A percentile compares a stretch with the other conserved stretches of the same genome.
Conservation (phyloP, 2,329 filamentous ascomycete species). For the Thelonectria rubi region DNA sequence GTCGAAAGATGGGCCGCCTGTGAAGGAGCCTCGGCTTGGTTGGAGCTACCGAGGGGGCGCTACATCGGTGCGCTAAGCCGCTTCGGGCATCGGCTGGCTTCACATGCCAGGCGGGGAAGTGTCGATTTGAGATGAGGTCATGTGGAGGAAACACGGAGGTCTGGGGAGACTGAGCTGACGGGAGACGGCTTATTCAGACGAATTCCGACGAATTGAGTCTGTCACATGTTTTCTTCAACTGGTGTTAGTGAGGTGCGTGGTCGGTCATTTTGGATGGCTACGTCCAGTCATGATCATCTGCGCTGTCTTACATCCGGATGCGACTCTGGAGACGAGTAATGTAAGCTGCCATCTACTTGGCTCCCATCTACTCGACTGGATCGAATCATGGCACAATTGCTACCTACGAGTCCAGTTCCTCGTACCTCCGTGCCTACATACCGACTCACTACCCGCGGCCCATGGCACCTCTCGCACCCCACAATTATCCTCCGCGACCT, state of each 20-base stretch:
- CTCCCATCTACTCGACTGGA: too few species aligned
- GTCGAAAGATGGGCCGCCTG: constrained; percentile 25
- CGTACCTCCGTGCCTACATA: constrained; percentile 7
- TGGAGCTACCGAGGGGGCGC: constrained; percentile 43
- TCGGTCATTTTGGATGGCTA: too few species aligned
- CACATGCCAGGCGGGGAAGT: constrained; percentile 41
- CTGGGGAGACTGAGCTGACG: constrained; percentile 11
- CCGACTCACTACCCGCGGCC: constrained; percentile 25
- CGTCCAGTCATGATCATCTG: background rate
- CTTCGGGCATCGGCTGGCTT: constrained; percentile 34
- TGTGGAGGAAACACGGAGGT: constrained; percentile 29
- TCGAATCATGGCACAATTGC: too few species aligned
- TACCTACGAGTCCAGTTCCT: too few species aligned
- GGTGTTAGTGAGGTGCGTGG: too few species aligned
- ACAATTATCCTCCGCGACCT: constrained; percentile 21
- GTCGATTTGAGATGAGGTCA: constrained; percentile 40
- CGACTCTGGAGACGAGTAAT: too few species aligned
- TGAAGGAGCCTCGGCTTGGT: constrained; percentile 45
- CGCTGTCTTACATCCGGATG: too few species aligned
- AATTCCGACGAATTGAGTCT: background rate
- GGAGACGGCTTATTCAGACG: background rate
- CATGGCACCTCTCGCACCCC: constrained; percentile 18
- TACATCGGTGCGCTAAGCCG: constrained; percentile 40
- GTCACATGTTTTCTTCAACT: constrained; percentile 17
- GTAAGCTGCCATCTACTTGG: too few species aligned